Evolutionary conservation across 805 yeast genomes (phyloP).

Genomic region (Myxozyma vanderwaltii): DNA sequence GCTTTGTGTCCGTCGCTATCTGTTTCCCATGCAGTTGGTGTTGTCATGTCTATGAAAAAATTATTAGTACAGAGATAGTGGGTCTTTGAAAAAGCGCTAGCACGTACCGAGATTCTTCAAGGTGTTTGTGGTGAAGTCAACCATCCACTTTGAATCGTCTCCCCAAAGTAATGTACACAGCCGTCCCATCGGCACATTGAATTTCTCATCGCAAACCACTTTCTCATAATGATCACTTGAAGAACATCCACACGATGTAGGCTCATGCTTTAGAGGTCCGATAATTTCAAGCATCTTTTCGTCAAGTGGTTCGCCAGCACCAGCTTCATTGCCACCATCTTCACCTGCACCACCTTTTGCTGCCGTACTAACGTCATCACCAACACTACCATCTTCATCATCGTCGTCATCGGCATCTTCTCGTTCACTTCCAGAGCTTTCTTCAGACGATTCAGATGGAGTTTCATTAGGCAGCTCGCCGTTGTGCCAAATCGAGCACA

Average conservation of each 20-base stretch:
- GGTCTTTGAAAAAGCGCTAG: slow-evolving; percentile 25
- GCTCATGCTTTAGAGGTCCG: slow-evolving; percentile 67
- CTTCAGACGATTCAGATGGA: slow-evolving; percentile 12
- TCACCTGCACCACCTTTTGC: neutral
- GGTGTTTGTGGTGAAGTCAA: slow-evolving; percentile 45
- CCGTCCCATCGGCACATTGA: slow-evolving; percentile 75
- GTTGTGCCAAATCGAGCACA: slow-evolving; percentile 70
- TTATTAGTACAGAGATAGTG: neutral
- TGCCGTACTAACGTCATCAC: slow-evolving; percentile 9
- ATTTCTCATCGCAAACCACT: slow-evolving; percentile 42
- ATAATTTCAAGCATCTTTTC: neutral
- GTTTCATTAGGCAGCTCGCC: slow-evolving; percentile 25
- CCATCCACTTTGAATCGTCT: slow-evolving; percentile 50
- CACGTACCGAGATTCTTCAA: slow-evolving; percentile 40
- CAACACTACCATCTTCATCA: slow-evolving; percentile 11
- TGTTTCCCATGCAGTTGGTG: slow-evolving; percentile 15
- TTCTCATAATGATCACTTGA: slow-evolving; percentile 39
- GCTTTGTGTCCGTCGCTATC: slow-evolving; percentile 37
- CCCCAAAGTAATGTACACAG: slow-evolving; percentile 75
- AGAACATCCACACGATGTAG: slow-evolving; percentile 55
- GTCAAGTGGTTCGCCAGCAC: slow-evolving; percentile 35
- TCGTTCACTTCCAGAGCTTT: slow-evolving; percentile 43
- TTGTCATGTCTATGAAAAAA: slow-evolving; percentile 11
- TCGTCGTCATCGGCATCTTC: slow-evolving; percentile 42
- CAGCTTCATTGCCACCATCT: slow-evolving; percentile 32